Evolutionary conservation across 2,329 filamentous ascomycete species (phyloP).

Genomic region (Fusarium nematophilum): DNA sequence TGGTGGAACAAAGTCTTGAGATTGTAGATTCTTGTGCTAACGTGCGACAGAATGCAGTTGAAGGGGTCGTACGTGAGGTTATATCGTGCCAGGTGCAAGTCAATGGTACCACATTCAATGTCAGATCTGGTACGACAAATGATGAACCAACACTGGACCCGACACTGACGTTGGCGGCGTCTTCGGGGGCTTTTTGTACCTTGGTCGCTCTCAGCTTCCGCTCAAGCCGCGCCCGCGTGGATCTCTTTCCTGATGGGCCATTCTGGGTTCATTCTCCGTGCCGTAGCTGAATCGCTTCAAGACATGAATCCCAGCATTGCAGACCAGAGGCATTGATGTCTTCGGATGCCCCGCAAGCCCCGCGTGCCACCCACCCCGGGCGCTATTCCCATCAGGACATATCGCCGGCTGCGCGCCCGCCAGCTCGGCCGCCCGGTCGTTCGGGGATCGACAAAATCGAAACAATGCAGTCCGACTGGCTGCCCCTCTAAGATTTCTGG

Average conservation of each 20-base stretch:
- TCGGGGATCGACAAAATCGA: constrained; percentile 31
- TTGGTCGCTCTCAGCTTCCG: no score
- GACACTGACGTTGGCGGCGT: not conserved
- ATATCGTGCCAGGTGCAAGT: constrained; percentile 4
- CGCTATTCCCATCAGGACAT: constrained; percentile 43
- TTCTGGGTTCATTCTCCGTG: no score
- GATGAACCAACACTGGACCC: no score
- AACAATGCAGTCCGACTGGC: not conserved
- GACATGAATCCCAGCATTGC: no score
- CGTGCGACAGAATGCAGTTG: constrained; percentile 12
- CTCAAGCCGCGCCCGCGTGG: no score
- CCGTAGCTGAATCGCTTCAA: not conserved
- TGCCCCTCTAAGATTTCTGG: no score
- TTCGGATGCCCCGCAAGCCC: constrained; percentile 16
- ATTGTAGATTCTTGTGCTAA: not conserved
- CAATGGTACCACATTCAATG: constrained; percentile 1
- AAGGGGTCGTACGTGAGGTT: not conserved
- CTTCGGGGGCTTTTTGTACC: constrained; percentile 13
- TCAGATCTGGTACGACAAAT: constrained; percentile 11
- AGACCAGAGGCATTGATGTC: not conserved
- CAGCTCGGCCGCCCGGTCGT: constrained; percentile 5
- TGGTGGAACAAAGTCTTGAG: constrained; percentile 37
- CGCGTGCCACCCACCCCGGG: constrained; percentile 26
- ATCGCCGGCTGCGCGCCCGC: constrained; percentile 41
- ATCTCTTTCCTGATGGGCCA: no score